Conservation (phyloP, 2,329 filamentous ascomycete species). For the Fusarium continuum region DNA sequence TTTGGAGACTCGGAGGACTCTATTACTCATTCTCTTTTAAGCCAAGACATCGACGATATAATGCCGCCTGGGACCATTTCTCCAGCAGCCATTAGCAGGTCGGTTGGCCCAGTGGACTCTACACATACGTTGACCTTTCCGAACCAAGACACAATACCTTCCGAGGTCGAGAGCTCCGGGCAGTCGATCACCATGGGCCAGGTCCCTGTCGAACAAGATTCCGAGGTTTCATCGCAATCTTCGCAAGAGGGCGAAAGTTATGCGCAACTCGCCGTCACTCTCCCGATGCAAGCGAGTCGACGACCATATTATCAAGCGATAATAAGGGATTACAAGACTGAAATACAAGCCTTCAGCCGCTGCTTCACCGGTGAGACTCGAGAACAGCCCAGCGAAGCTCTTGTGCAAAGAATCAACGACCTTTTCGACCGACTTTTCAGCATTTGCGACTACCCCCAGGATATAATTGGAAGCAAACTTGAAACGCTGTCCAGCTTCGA, state of each 20-base stretch:
- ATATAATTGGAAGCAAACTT: slow-evolving; percentile 56
- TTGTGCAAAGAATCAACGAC: slow-evolving; percentile 59
- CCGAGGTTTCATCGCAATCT: slow-evolving; percentile 31
- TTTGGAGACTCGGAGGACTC: slow-evolving; percentile 31
- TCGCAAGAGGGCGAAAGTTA: slow-evolving; percentile 13
- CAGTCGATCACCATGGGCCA: slow-evolving; percentile 43
- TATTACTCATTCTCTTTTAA: slow-evolving; percentile 33
- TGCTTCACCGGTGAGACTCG: slow-evolving; percentile 54
- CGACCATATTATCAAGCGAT: slow-evolving; percentile 62
- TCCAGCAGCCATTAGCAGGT: slow-evolving; percentile 51
- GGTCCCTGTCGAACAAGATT: slow-evolving; percentile 35
- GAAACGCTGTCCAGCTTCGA: slow-evolving; percentile 52
- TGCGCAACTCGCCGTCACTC: slow-evolving; percentile 61
- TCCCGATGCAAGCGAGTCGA: slow-evolving; percentile 64
- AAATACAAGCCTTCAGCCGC: slow-evolving; percentile 57
- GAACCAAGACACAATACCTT: slow-evolving; percentile 27
- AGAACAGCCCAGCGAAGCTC: slow-evolving; percentile 49
- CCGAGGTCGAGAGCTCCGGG: slow-evolving; percentile 36
- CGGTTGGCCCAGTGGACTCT: slow-evolving; percentile 37
- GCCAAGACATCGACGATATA: slow-evolving; percentile 26
- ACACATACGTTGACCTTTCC: slow-evolving; percentile 35
- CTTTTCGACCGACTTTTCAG: slow-evolving; percentile 62
- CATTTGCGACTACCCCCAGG: slow-evolving; percentile 66
- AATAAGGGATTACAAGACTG: slow-evolving; percentile 54
- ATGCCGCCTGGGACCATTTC: slow-evolving; percentile 48